Evolutionary conservation across 257 asterid species (phyloP).

Genomic region (Jacaranda mimosifolia): DNA sequence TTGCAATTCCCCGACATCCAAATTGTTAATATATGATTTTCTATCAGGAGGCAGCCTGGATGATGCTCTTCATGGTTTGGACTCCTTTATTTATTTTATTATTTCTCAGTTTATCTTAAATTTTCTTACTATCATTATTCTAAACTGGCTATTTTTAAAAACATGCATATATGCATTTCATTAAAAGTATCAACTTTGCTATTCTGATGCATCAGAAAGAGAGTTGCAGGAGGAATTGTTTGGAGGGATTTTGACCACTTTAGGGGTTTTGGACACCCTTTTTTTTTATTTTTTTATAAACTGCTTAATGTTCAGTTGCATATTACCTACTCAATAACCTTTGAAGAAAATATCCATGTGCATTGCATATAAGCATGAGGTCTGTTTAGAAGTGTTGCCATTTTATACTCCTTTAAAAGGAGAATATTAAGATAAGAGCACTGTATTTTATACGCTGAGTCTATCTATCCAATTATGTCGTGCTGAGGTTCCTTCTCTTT

Average conservation of each 20-base stretch:
- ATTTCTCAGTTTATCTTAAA: neutral
- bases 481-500: neutral
- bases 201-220: neutral
- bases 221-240: constrained; percentile 19
- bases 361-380: neutral
- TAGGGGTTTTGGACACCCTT: neutral
- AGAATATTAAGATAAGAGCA: neutral
- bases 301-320: constrained; percentile 9
- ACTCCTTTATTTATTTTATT: constrained; percentile 22
- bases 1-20: constrained; percentile 85
- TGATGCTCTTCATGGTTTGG: constrained; percentile 81
- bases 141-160: neutral
- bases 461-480: neutral
- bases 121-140: constrained; percentile 28
- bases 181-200: constrained; percentile 11
- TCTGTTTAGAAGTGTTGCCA: constrained; percentile 1
- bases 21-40: constrained; percentile 77
- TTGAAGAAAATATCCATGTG: constrained; percentile 16
- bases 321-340: constrained; percentile 17
- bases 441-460: neutral
- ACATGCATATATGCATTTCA: constrained; percentile 29
- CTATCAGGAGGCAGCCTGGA: constrained; percentile 88
- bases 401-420: neutral
- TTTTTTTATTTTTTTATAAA: neutral
- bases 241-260: neutral